Base-by-base conservation (phyloP, 2,329 filamentous ascomycete genomes). In the Ophiocordyceps camponoti-saundersi region DNA sequence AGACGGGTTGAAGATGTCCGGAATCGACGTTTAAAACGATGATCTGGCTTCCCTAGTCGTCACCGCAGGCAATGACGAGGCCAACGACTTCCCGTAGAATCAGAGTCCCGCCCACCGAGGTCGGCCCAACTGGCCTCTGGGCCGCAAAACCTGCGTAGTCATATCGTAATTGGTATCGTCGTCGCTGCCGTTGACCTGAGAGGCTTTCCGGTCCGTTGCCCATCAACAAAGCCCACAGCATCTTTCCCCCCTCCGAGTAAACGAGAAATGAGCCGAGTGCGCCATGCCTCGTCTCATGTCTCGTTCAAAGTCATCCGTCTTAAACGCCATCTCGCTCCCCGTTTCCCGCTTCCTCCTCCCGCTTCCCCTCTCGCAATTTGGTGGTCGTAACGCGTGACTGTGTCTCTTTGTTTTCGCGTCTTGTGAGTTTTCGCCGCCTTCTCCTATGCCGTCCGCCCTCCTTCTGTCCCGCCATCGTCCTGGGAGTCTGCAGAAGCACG, bases 131-230 rank as follows among this genome's bases (percentile, higher is more conserved):
- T 46, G 41, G 47, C 36, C 44, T 23, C 40, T 23, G 45, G 47
- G 47, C 18, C 62, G 54, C 57, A 59, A 59, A 39, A 18, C 6
- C 23, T 18, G 36, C 57, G 55, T 58, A 57, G 54, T 55, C 53
- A 55, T 57, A 53, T 61, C 59, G 55, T 61, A 56, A 58, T 50
- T 61, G 57, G 60, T 63, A 62, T 63, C 59, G 57, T 61, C 55
- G 54, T 55, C 52, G 51, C 59, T 46, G 43, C 46, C 47, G 45
- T 26, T 52, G 46, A 53, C 47, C 49, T 52, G 46, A 46, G 52
- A 50, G 49, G 51, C 51, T 46, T 53, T 53, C 48, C 49, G n/a
- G 54, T 50, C 52, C 52, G 51, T 53, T 53, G 34, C 54, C 44
- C 51, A 51, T 51, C 50, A 55, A 53, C 53, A 39, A 51, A 50